A percentile compares a stretch with the other conserved stretches of the same genome.
phyloP scores from a whole-genome alignment of 768 basidiomycete genomes.

The Hygrocybe coccinea region DNA sequence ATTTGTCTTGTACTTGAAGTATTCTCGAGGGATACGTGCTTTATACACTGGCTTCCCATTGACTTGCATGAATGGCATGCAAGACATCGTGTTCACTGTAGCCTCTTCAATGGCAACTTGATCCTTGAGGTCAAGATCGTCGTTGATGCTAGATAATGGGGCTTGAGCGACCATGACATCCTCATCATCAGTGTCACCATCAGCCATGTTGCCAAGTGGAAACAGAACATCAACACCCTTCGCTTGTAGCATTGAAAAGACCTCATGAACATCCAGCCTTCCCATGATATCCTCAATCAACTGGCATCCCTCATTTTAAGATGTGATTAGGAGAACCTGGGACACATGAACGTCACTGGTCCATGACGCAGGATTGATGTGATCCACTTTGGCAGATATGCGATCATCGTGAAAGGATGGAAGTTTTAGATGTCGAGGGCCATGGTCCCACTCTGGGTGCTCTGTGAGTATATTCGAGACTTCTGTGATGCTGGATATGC shows the following conservation, averaged over 20 bases:
- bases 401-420: conserved; percentile 21
- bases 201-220: conserved; percentile 13
- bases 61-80: not conserved
- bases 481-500: conserved; percentile 29
- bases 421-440: conserved; percentile 32
- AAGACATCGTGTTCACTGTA: not conserved
- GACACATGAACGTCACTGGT: conserved; percentile 26
- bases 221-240: conserved; percentile 7
- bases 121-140: not conserved
- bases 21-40: not conserved
- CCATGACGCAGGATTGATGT: conserved; percentile 35
- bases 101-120: conserved; percentile 8
- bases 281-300: conserved; percentile 11
- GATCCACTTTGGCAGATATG: conserved; percentile 24
- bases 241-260: not conserved
- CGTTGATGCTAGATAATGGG: not conserved
- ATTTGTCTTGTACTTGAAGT: conserved; percentile 1
- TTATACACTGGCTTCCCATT: conserved; percentile 10
- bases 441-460: conserved; percentile 37
- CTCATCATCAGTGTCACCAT: not conserved
- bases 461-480: conserved; percentile 30
- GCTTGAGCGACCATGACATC: not conserved
- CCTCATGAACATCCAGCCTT: not conserved
- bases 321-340: conserved; percentile 24
- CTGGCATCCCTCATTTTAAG: conserved; percentile 25